Evolutionary conservation across 2,329 filamentous ascomycete species (phyloP).

Genomic region (Pseudogymnoascus sp.): DNA sequence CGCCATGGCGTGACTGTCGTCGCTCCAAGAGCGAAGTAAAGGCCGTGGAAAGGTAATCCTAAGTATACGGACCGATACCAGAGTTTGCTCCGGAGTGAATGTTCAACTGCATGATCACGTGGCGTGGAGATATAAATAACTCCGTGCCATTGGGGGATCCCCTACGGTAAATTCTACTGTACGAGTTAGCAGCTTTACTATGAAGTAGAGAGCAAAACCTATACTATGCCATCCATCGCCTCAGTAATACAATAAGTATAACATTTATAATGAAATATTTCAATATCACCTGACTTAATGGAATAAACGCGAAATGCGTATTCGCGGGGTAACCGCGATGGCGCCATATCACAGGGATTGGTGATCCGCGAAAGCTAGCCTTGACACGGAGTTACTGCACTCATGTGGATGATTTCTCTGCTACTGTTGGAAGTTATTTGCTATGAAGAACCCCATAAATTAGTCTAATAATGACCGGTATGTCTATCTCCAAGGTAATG

Average conservation of each 20-base stretch:
- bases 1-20: background rate
- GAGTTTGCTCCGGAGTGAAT: background rate
- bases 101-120: background rate
- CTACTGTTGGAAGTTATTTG: background rate
- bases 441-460: background rate
- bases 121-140: background rate
- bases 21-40: background rate
- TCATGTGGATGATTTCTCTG: background rate
- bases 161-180: background rate
- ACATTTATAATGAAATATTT: background rate
- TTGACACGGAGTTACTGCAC: background rate
- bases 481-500: background rate
- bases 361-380: background rate
- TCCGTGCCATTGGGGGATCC: background rate
- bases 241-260: background rate
- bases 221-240: background rate
- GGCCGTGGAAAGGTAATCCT: background rate
- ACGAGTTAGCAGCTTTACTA: background rate
- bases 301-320: background rate
- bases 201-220: background rate
- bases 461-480: slow-evolving; percentile 8
- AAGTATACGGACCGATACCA: background rate
- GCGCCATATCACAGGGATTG: background rate
- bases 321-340: slow-evolving; percentile 1
- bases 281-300: background rate